Conservation (phyloP, 352 stramenopile genomes). For the Phytophthora macrochlamydospora region DNA sequence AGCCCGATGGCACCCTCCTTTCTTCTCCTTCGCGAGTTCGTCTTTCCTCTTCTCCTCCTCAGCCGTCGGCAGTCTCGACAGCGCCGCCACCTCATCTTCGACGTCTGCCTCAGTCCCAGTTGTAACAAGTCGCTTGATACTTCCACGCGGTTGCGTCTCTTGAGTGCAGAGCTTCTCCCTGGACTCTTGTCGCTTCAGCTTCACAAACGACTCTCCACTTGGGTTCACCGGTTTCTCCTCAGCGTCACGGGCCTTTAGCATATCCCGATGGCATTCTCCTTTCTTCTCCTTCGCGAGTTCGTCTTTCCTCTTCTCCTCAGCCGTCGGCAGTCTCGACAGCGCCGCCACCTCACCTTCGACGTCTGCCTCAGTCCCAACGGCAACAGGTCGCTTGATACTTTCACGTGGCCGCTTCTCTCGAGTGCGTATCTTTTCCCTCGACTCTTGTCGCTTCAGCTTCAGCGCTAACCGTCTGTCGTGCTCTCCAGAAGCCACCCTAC, state of each 20-base stretch:
- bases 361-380: conserved; percentile 7
- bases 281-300: conserved; percentile 11
- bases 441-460: conserved; percentile 16
- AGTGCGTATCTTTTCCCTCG: conserved; percentile 5
- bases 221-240: not conserved
- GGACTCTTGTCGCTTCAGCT: conserved; percentile 12
- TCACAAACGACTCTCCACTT: conserved; percentile 23
- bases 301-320: conserved; percentile 5
- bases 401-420: not conserved
- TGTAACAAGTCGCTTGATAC: not conserved
- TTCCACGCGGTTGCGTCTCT: not conserved
- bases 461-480: conserved; percentile 8
- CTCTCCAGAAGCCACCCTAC: conserved; percentile 22
- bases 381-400: not conserved
- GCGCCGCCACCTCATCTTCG: conserved; percentile 8
- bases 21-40: conserved; percentile 9
- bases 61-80: not conserved
- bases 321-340: not conserved
- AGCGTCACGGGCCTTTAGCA: not conserved
- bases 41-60: conserved; percentile 4
- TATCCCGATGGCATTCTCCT: not conserved
- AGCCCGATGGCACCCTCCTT: not conserved
- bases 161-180: conserved; percentile 4
- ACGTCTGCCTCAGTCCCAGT: conserved; percentile 10
- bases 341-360: conserved; percentile 9